Evolutionary conservation across 2,329 filamentous ascomycete genomes (phyloP).

Genomic region (Alternaria hordeiaustralica): DNA sequence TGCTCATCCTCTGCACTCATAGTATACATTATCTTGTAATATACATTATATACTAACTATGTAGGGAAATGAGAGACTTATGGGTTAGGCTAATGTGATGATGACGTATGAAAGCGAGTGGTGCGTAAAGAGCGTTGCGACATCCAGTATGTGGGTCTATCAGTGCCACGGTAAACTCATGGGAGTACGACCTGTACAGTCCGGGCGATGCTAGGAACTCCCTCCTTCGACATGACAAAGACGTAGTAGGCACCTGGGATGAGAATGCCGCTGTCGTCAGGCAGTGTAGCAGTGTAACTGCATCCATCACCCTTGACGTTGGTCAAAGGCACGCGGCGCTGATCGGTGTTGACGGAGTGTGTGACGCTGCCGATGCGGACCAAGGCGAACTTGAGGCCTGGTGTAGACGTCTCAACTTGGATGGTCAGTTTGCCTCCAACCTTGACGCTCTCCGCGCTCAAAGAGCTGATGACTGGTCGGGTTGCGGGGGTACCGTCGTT

Average conservation of each 20-base stretch:
- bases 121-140: not conserved
- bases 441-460: constrained; percentile 21
- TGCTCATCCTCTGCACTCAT: not conserved
- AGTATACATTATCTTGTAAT: not conserved
- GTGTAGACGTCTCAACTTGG: constrained; percentile 9
- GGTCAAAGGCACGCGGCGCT: constrained; percentile 30
- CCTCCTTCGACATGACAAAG: constrained; percentile 25
- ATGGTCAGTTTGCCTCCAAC: constrained; percentile 27
- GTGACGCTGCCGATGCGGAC: constrained; percentile 37
- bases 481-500: constrained; percentile 24
- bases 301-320: constrained; percentile 11
- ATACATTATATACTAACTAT: not conserved
- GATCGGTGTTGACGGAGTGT: constrained; percentile 39
- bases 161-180: not conserved
- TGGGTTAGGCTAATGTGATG: not conserved
- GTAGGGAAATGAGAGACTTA: not conserved
- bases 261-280: constrained; percentile 28
- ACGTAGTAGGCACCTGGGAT: constrained; percentile 36
- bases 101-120: not conserved
- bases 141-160: not conserved
- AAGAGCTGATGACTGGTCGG: constrained; percentile 22
- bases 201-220: constrained; percentile 30
- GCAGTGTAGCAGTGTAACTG: constrained; percentile 23
- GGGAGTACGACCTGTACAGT: constrained; percentile 27
- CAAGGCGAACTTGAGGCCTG: constrained; percentile 19